Evolutionary conservation across 2,329 filamentous ascomycete species (phyloP), one percentile per base, ranked within the genome.

Genomic region (Lachnellula cervina): DNA sequence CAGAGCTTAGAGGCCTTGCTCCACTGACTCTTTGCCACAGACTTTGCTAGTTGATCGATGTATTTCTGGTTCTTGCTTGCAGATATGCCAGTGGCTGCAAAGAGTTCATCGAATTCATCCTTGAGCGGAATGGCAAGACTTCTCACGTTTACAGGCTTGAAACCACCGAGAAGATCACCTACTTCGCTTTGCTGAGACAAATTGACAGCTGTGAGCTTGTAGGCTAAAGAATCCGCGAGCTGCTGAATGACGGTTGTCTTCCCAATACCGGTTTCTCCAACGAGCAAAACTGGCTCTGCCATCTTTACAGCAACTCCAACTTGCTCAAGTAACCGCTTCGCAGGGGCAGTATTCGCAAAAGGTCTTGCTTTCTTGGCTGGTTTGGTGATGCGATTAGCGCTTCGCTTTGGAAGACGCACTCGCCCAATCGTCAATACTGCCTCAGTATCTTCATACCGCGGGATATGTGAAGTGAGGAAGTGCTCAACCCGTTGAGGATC

Each of bases 201-300:
- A 68, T 99, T 99, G 68, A 99, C 91, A 2, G 92, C 90, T 0
- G 91, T 88, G 13, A 99, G 80, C 65, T 90, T 95, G 68, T 91
- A 88, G 1, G 92, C 90, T 28, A 97, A 79, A 3, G 87, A 81
- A 56, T 88, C 86, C 0, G 94, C 91, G 54, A 99, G 77, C 68
- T 97, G 91, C 70, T 99, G 94, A 14, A 99, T 87, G 25, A 94
- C 89, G 0, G 94, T 96, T 0, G 94, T 99, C 74, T 99, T 99
- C 66, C 94, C 94, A 50, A 96, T 97, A 76, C 94, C 94, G 7
- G 94, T 99, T 75, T 99, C 94, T 68, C 94, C 94, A n/a, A 99
- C 94, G 28, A 99, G 82, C 17, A 99, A 76, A 1, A 96, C 82
- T 4, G 95, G 91, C 67, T 99, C 94, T n/a, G 83, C 82, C 65